Evolutionary conservation across 208 protist species (phyloP).

Genomic region (Tritrichomonas musculus): DNA sequence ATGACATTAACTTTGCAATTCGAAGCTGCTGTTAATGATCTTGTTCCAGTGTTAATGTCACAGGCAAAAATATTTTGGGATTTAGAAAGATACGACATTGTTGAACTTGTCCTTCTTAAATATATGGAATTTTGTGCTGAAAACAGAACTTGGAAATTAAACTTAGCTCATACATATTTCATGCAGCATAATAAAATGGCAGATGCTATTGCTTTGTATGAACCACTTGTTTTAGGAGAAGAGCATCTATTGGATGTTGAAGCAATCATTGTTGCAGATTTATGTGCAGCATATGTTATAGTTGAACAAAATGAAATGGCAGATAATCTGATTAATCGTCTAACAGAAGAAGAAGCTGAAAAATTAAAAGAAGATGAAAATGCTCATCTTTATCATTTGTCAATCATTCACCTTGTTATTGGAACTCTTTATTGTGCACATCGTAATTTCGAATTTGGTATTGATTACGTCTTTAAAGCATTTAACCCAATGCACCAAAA

Average conservation of each 20-base stretch:
- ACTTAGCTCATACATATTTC: constrained; percentile 49
- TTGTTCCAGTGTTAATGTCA: constrained; percentile 79
- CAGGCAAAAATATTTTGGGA: constrained; percentile 92
- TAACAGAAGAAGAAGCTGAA: constrained; percentile 28
- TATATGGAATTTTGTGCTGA: constrained; percentile 60
- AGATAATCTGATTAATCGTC: constrained; percentile 46
- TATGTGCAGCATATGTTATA: constrained; percentile 52
- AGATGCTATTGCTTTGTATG: constrained; percentile 47
- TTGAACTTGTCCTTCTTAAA: constrained; percentile 79
- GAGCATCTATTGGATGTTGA: constrained; percentile 40
- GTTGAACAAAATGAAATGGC: constrained; percentile 44
- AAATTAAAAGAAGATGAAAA: constrained; percentile 28
- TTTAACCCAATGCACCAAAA: constrained; percentile 45
- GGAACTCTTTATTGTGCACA: constrained; percentile 53
- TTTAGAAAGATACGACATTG: constrained; percentile 82
- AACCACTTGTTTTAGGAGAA: constrained; percentile 47
- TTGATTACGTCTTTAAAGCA: constrained; percentile 49
- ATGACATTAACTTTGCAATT: neutral
- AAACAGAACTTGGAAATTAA: too few relatives aligned
- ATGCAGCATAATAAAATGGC: constrained; percentile 47
- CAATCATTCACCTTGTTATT: too few relatives aligned
- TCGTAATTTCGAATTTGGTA: constrained; percentile 50
- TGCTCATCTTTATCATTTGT: constrained; percentile 43
- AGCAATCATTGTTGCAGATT: constrained; percentile 51
- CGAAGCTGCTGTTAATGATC: constrained; percentile 71